Evolutionary conservation across 331 rosid genomes (phyloP), one percentile per base, ranked within the genome.

Genomic region (Rhamnella rubrinervis): DNA sequence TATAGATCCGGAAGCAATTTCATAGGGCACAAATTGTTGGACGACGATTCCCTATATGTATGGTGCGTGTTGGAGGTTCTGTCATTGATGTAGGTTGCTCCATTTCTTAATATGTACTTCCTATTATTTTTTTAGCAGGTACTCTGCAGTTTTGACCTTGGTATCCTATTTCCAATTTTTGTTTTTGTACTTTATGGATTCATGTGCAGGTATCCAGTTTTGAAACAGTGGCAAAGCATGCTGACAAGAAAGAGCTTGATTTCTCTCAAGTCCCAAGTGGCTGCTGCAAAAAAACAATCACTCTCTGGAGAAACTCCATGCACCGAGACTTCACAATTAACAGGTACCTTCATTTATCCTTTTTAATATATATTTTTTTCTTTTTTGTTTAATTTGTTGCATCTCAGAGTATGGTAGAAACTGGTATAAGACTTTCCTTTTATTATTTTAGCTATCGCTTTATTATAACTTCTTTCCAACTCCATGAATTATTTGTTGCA

Each of bases 311-410:
- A 84, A 84, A 80, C 75, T 71, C 89, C 80, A 37, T 84, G 68
- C 62, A 52, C 49, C 83, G 98, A 74, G 98, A 93, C 82, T 93
- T 88, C 81, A 93, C 97, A 69, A 61, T 93, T 74, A 93, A 91
- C 79, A 83, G 96, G 98, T 83, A 66, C 14, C 31, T 8, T 25
- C 63, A 16, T 14, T 39, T 18, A 6, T 18, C 46, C 50, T 58
- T 63, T 41, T 6, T 37, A 53, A 4, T 1, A n/a, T n/a, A n/a
- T n/a, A n/a, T 31, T 5, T n/a, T 0, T 28, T 21, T 53, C 4
- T 68, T 11, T 19, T 52, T 59, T 46, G 13, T 18, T 31, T 51
- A 15, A 0, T 35, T 8, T 6, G 51, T 26, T 6, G 0, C 35
- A 25, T n/a, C 26, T 66, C 12, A 19, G 13, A 25, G 10, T 23